Evolutionary conservation across 768 basidiomycete genomes (phyloP).

Genomic region (Termitomyces sp.): DNA sequence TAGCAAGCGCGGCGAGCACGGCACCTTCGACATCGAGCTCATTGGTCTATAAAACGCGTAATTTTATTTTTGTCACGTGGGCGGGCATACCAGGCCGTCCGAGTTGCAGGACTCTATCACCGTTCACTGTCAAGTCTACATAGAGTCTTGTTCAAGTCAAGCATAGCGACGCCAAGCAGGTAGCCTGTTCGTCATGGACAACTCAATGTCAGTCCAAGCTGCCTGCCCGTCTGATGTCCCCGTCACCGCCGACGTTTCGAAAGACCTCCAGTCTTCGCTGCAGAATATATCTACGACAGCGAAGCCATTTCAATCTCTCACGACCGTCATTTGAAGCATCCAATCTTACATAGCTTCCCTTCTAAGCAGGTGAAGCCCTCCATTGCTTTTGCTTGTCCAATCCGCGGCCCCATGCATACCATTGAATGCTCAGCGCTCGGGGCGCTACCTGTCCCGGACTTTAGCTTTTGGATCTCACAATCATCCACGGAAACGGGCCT

Average conservation of each 20-base stretch:
- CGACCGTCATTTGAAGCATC: background rate
- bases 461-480: background rate
- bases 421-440: background rate
- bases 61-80: conserved; percentile 1
- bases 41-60: background rate
- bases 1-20: conserved; percentile 3
- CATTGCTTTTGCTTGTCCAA: background rate
- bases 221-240: background rate
- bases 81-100: background rate
- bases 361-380: background rate
- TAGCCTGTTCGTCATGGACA: background rate
- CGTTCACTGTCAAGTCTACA: no score
- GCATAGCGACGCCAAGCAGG: background rate
- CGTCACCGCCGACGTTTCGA: background rate
- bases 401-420: background rate
- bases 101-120: background rate
- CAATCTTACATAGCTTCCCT: background rate
- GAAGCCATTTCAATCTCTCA: background rate
- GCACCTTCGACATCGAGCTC: background rate
- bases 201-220: background rate
- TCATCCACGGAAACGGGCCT: background rate
- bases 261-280: no score
- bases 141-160: no score
- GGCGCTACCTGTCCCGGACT: background rate
- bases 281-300: background rate